Conservation (phyloP, 176 grass and related monocot genomes). For the Triticum urartu region DNA sequence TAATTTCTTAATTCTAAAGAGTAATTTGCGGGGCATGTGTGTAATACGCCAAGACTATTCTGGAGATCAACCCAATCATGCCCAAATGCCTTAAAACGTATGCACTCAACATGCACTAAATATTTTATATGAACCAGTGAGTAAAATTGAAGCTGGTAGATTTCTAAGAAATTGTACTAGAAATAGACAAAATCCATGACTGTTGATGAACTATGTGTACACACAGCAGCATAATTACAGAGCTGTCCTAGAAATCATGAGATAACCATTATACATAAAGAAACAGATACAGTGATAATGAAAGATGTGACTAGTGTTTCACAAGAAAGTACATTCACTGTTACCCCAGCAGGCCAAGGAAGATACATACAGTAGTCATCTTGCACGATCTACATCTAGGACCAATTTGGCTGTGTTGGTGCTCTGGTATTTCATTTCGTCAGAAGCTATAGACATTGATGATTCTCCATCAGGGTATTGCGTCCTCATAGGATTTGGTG, state of each 20-base stretch:
- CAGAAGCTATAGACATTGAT: background rate
- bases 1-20: background rate
- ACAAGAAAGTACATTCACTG: background rate
- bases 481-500: background rate
- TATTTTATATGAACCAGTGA: background rate
- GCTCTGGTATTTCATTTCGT: background rate
- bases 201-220: background rate
- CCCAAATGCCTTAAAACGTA: background rate
- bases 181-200: background rate
- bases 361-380: background rate
- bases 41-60: background rate
- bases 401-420: slow-evolving; percentile 6
- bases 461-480: background rate
- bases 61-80: background rate
- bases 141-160: background rate
- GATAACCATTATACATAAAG: background rate
- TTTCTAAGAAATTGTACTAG: background rate
- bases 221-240: background rate
- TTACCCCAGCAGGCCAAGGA: background rate
- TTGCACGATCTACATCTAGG: background rate
- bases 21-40: background rate
- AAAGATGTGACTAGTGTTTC: background rate
- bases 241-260: background rate
- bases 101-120: background rate
- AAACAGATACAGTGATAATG: background rate